Conservation (phyloP, 2,329 filamentous ascomycete genomes). For the Furcasterigmium sp. region DNA sequence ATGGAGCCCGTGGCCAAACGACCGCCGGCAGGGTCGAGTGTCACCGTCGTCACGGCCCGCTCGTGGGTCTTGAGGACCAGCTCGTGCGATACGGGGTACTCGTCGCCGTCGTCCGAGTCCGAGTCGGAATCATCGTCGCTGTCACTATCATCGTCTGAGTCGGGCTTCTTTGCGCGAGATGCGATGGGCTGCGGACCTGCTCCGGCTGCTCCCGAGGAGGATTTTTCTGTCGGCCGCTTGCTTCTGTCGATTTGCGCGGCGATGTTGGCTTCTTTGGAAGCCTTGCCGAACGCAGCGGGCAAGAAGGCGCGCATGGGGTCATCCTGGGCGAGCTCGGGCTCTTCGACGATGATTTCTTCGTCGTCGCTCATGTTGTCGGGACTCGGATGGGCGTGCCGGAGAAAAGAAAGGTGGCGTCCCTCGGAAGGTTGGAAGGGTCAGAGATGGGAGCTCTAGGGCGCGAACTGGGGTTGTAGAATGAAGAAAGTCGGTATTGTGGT, state of each 20-base stretch:
- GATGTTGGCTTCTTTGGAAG: constrained; percentile 66
- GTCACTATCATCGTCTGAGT: constrained; percentile 33
- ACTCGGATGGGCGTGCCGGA: not conserved
- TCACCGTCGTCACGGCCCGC: constrained; percentile 75
- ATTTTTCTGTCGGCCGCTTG: constrained; percentile 51
- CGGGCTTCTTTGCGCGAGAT: constrained; percentile 13
- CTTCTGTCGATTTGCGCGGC: constrained; percentile 76
- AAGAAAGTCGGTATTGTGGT: constrained; percentile 1
- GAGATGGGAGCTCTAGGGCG: too few relatives aligned
- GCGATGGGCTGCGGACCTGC: constrained; percentile 16
- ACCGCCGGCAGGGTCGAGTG: constrained; percentile 79
- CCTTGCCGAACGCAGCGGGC: constrained; percentile 81
- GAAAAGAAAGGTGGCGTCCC: not conserved
- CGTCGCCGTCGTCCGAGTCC: constrained; percentile 69
- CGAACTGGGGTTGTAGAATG: not conserved
- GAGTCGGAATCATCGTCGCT: constrained; percentile 54
- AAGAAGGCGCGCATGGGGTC: constrained; percentile 73
- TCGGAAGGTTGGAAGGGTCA: too few relatives aligned
- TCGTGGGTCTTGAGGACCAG: constrained; percentile 90
- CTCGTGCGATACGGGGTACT: constrained; percentile 90
- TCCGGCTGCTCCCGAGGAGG: constrained; percentile 19
- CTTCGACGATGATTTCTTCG: constrained; percentile 54
- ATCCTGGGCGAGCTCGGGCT: constrained; percentile 49
- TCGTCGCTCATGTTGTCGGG: constrained; percentile 49
- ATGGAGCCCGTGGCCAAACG: constrained; percentile 85